Evolutionary conservation across 257 asterid genomes (phyloP).

Genomic region (Linaria vulgaris): DNA sequence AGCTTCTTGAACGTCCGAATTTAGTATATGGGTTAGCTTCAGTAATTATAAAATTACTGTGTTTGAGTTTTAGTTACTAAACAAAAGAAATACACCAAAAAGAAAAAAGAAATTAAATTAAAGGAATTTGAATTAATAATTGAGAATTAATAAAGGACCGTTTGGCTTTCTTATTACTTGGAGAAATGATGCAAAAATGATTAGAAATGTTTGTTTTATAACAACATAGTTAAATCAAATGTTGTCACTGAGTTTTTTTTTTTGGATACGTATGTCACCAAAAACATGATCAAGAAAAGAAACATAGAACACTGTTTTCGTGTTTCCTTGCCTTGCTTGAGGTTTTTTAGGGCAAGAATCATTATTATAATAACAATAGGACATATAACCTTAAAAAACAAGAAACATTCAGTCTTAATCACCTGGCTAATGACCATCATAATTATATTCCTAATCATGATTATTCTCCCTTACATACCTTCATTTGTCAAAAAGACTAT

Average conservation of each 20-base stretch:
- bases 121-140: constrained; percentile 14
- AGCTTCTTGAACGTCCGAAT: too few species aligned
- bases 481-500: constrained; percentile 27
- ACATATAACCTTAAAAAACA: not conserved
- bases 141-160: constrained; percentile 18
- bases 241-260: not conserved
- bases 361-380: constrained; percentile 14
- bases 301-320: constrained; percentile 43
- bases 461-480: constrained; percentile 25
- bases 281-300: constrained; percentile 50
- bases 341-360: not conserved
- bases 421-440: constrained; percentile 16
- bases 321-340: constrained; percentile 38
- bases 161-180: constrained; percentile 24
- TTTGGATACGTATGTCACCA: constrained; percentile 35
- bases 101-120: not conserved
- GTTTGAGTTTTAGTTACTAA: not conserved
- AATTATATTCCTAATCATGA: constrained; percentile 36
- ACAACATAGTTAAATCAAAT: constrained; percentile 31
- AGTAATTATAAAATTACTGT: too few species aligned
- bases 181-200: constrained; percentile 41
- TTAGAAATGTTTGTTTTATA: constrained; percentile 33
- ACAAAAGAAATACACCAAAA: not conserved
- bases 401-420: constrained; percentile 27
- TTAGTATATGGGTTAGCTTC: too few species aligned